These are phyloP conservation scores for Acarospora socialis DNA, from an alignment of 2,329 filamentous ascomycete genomes.

Conservation along the genomic window DNA sequence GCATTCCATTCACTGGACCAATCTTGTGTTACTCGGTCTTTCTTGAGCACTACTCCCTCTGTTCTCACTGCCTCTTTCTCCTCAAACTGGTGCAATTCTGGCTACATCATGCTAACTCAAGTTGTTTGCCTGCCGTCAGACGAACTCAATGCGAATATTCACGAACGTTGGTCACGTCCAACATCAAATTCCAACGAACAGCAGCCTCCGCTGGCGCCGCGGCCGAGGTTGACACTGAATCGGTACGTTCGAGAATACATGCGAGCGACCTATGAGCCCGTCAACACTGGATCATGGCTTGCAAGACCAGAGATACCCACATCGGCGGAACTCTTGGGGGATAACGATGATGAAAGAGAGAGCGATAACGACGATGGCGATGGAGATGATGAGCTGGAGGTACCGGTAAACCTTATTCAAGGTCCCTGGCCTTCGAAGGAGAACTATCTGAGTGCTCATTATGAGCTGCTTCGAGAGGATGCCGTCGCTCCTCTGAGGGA, in stretches of 20 bases:
- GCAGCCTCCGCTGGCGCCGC: conserved; percentile 2
- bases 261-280: neutral
- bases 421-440: conserved; percentile 46
- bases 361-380: conserved; percentile 12
- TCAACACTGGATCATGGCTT: conserved; percentile 19
- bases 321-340: conserved; percentile 24
- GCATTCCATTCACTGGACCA: no score
- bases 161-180: neutral
- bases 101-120: neutral
- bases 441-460: conserved; percentile 59
- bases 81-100: neutral
- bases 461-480: conserved; percentile 63
- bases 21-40: no score
- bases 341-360: conserved; percentile 13
- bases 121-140: neutral
- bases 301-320: conserved; percentile 27
- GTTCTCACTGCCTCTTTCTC: no score
- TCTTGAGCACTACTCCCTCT: no score
- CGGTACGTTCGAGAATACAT: conserved; percentile 9
- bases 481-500: conserved; percentile 53
- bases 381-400: conserved; percentile 17
- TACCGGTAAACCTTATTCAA: conserved; percentile 40
- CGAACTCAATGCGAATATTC: neutral
- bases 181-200: conserved; percentile 2
- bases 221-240: conserved; percentile 3